Base-by-base conservation (phyloP, 441 rosid genomes). In the Pelargonium fulgidum region DNA sequence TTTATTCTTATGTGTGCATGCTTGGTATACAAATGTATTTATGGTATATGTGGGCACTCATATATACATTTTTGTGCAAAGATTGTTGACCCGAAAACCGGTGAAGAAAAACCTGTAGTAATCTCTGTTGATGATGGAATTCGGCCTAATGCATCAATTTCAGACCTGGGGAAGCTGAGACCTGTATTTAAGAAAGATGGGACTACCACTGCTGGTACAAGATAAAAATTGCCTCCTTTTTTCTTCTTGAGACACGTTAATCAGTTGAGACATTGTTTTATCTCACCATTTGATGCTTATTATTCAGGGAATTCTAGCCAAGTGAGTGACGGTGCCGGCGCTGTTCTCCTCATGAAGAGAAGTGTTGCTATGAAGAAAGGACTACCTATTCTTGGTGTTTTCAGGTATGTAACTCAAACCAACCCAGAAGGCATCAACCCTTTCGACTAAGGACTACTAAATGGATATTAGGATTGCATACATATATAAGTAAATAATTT, bases 301-400 rank as follows among this genome's bases (percentile, higher is more conserved):
- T 52, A 62, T 76, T 62, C 72, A 92, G 99, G 99, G 71, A 95
- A 95, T 84, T 83, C 99, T 73, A 92, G 99, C 82, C 99, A 95
- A 84, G 88, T 92, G 12, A 90, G 80, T 82, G 99, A 95, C 77
- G 99, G 99, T 74, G 98, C 99, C 20, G 98, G 88, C 65, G 99
- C 98, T 42, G 99, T 92, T 65, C 86, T 95, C 72, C 96, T 92
- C 41, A 92, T 95, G 99, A 92, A 84, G 84, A 90, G 99, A 77
- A 89, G 93, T 79, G 76, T 90, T 75, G 97, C 99, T 16, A 74
- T 81, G 79, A 75, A 50, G 10, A 95, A 90, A 80, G 96, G 95
- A 65, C 80, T 95, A 42, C 93, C 97, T 4, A 85, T 95, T 68
- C 93, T 95, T 54, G 99, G 99, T 67, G 93, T 92, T 13, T 92